A percentile compares a stretch with the other conserved stretches of the same genome.
Evolutionary conservation across 805 yeast species (phyloP).

Genomic region (Sporopachydermia lactativora): DNA sequence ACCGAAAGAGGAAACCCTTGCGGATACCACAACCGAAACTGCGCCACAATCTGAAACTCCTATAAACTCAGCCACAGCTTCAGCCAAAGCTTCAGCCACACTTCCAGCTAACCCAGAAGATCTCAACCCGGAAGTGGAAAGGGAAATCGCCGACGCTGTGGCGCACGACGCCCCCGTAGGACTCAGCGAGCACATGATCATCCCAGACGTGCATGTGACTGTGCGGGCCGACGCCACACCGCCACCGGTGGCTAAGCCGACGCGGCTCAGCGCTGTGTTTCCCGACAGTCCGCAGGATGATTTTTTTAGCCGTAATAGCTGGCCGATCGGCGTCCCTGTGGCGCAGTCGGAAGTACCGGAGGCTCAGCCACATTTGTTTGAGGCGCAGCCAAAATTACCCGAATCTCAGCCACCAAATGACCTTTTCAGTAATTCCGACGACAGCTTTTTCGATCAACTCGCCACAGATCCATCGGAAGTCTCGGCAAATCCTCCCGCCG

Average conservation of each 20-base stretch:
- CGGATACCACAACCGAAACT: no score
- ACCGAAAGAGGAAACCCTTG: no score
- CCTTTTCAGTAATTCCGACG: background rate
- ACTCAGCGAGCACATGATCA: background rate
- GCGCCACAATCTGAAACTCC: no score
- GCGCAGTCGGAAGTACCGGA: conserved; percentile 1
- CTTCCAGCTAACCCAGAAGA: background rate
- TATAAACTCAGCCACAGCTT: no score
- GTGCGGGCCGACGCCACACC: no score
- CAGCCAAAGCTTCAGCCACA: no score
- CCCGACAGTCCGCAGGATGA: background rate
- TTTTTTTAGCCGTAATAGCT: background rate
- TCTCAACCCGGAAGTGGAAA: background rate
- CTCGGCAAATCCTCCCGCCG: background rate
- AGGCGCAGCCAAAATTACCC: no score
- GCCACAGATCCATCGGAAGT: conserved; percentile 3
- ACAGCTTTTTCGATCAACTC: conserved; percentile 2
- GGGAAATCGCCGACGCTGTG: background rate
- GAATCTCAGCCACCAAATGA: no score
- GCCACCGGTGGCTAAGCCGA: no score
- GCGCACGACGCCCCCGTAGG: background rate
- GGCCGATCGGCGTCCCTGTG: background rate
- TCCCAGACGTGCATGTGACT: background rate
- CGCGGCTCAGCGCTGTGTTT: no score
- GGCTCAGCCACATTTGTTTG: no score